Conservation (phyloP, 2,329 filamentous ascomycete species). For the Coniochaeta sp. region DNA sequence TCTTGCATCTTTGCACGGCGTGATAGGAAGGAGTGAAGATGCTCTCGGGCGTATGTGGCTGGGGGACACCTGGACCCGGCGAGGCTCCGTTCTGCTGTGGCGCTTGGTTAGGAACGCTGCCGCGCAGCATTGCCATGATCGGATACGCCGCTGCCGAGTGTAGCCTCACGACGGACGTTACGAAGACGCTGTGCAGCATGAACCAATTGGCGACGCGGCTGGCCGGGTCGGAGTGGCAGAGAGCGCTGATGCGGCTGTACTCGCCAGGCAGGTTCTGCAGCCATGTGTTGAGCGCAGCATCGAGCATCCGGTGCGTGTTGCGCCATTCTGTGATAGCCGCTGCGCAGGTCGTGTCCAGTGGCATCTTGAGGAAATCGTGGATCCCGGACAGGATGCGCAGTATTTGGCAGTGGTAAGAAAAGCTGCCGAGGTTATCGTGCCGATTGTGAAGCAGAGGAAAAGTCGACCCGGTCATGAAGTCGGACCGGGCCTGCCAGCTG, state of each 20-base stretch:
- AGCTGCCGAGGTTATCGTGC: constrained; percentile 34
- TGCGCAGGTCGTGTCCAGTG: constrained; percentile 29
- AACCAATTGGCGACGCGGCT: constrained; percentile 39
- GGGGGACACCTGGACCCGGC: neutral
- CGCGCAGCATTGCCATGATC: constrained; percentile 15
- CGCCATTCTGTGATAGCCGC: constrained; percentile 31
- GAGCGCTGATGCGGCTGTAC: constrained; percentile 34
- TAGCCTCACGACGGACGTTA: constrained; percentile 33
- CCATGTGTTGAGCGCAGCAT: constrained; percentile 31
- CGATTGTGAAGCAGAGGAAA: constrained; percentile 22
- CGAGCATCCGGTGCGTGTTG: constrained; percentile 30
- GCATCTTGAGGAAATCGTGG: constrained; percentile 31
- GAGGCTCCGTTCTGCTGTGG: neutral
- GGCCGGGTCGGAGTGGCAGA: constrained; percentile 36
- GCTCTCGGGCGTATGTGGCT: constrained; percentile 8
- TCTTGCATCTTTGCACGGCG: constrained; percentile 35
- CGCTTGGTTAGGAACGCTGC: neutral
- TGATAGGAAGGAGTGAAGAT: constrained; percentile 35
- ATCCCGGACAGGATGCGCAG: constrained; percentile 32
- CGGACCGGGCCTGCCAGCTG: neutral
- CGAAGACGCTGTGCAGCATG: constrained; percentile 36
- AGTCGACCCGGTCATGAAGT: neutral
- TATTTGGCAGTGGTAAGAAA: constrained; percentile 37
- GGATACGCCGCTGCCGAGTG: constrained; percentile 36
- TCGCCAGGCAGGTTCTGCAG: constrained; percentile 33